Evolutionary conservation across 2,329 filamentous ascomycete genomes (phyloP).

Genomic region (Pseudovirgaria hyperparasitica): DNA sequence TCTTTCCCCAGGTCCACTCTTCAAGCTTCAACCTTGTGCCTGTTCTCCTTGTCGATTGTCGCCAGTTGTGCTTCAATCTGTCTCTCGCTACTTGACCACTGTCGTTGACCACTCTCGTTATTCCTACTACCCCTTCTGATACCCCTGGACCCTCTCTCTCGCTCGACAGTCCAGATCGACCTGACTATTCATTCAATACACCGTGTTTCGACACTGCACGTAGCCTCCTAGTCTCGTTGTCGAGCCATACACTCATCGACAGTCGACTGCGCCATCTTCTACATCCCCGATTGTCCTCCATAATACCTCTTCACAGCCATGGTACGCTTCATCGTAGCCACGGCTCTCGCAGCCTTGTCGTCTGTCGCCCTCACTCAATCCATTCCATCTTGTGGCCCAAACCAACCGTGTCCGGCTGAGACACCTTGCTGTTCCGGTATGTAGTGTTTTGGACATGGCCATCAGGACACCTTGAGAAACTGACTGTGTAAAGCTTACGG

Average conservation of each 20-base stretch:
- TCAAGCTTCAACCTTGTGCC: not conserved
- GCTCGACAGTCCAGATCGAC: no score
- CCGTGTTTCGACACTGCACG: not conserved
- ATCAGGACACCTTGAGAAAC: slow-evolving; percentile 7
- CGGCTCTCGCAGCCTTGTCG: slow-evolving; percentile 16
- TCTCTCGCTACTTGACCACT: no score
- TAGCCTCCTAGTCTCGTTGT: slow-evolving; percentile 1
- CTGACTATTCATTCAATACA: no score
- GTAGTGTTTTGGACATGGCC: slow-evolving; percentile 28
- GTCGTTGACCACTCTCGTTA: not conserved
- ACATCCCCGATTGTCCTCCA: not conserved
- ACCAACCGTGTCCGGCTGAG: slow-evolving; percentile 54
- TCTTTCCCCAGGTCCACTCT: not conserved
- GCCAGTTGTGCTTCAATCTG: not conserved
- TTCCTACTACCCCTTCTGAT: not conserved
- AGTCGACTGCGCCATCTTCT: slow-evolving; percentile 1
- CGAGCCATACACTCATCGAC: slow-evolving; percentile 1
- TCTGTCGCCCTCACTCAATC: slow-evolving; percentile 15
- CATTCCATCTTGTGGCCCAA: slow-evolving; percentile 25
- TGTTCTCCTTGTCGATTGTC: not conserved
- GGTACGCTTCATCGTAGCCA: slow-evolving; percentile 16
- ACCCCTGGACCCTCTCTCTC: slow-evolving; percentile 1
- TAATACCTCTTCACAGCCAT: slow-evolving; percentile 13
- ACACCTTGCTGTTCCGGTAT: slow-evolving; percentile 28
- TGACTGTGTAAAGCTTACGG: slow-evolving; percentile 57